Evolutionary conservation across 306 rosid species (phyloP).

Genomic region (Sindora glabra): DNA sequence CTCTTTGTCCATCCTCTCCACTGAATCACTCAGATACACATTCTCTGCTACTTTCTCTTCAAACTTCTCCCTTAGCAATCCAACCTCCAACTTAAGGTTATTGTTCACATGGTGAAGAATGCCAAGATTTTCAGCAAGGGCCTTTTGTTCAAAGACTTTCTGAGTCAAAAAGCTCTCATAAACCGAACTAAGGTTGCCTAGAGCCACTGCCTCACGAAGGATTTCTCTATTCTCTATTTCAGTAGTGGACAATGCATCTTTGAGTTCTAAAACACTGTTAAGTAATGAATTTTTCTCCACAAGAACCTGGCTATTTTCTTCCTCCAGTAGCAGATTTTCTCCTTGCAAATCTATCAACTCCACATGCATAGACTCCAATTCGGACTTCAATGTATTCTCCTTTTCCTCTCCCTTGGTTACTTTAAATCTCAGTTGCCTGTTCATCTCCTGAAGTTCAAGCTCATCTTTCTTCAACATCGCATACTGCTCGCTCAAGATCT

Average conservation of each 20-base stretch:
- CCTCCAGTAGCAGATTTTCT: slow-evolving; percentile 33
- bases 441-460: slow-evolving; percentile 51
- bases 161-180: slow-evolving; percentile 54
- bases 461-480: slow-evolving; percentile 46
- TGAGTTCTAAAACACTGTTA: slow-evolving; percentile 42
- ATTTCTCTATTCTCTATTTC: slow-evolving; percentile 47
- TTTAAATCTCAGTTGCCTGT: slow-evolving; percentile 42
- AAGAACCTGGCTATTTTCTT: slow-evolving; percentile 49
- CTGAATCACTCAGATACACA: slow-evolving; percentile 37
- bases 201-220: slow-evolving; percentile 54
- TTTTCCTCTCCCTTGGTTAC: slow-evolving; percentile 44
- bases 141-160: slow-evolving; percentile 52
- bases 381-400: slow-evolving; percentile 42
- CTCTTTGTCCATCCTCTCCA: slow-evolving; percentile 41
- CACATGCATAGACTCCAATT: slow-evolving; percentile 35
- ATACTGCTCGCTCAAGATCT: slow-evolving; percentile 30
- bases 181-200: slow-evolving; percentile 41
- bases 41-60: slow-evolving; percentile 50
- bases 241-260: slow-evolving; percentile 38
- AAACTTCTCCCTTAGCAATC: slow-evolving; percentile 39
- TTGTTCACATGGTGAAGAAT: slow-evolving; percentile 36
- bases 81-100: slow-evolving; percentile 47
- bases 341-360: slow-evolving; percentile 48
- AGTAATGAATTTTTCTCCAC: slow-evolving; percentile 55
- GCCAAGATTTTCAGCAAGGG: slow-evolving; percentile 40